phyloP scores from a whole-genome alignment of 495 filamentous ascomycete species.

The Penicillium waksmanii region DNA sequence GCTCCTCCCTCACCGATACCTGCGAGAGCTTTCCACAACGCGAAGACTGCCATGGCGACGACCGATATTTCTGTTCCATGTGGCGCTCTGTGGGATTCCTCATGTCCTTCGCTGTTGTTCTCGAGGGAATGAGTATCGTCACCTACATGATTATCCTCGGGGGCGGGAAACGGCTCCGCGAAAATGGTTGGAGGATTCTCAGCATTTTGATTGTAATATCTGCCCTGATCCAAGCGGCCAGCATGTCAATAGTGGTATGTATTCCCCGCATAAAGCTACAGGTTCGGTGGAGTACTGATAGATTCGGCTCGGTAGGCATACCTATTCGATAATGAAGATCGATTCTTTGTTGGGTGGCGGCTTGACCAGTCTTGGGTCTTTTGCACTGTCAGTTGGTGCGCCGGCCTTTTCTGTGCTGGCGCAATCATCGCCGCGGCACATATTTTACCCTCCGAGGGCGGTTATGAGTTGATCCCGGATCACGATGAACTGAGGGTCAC shows the following conservation, averaged over 20 bases:
- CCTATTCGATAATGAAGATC: constrained; percentile 80
- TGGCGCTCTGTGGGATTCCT: constrained; percentile 88
- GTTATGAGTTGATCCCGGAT: constrained; percentile 76
- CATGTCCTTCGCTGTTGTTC: constrained; percentile 76
- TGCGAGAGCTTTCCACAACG: constrained; percentile 63
- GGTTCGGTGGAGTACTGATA: neutral
- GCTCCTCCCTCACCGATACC: constrained; percentile 63
- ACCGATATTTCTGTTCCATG: constrained; percentile 85
- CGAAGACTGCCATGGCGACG: constrained; percentile 68
- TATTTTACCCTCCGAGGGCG: constrained; percentile 77
- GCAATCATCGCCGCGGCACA: constrained; percentile 65
- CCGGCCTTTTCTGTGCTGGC: constrained; percentile 63
- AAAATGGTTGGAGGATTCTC: constrained; percentile 78
- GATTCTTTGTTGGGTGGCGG: constrained; percentile 84
- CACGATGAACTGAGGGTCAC: constrained; percentile 26
- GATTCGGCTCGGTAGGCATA: constrained; percentile 60
- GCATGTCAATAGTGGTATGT: constrained; percentile 81
- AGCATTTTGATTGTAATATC: constrained; percentile 63
- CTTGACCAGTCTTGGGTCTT: constrained; percentile 78
- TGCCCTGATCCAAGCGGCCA: constrained; percentile 64
- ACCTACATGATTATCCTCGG: constrained; percentile 72
- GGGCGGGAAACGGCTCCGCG: constrained; percentile 76
- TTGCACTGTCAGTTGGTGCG: constrained; percentile 72
- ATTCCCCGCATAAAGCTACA: neutral
- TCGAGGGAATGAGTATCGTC: constrained; percentile 75